Percentiles rank a stretch among this genome's conserved stretches.
These are phyloP conservation scores for Letharia columbiana DNA, from an alignment of 495 filamentous ascomycete species.

Conservation along the genomic window DNA sequence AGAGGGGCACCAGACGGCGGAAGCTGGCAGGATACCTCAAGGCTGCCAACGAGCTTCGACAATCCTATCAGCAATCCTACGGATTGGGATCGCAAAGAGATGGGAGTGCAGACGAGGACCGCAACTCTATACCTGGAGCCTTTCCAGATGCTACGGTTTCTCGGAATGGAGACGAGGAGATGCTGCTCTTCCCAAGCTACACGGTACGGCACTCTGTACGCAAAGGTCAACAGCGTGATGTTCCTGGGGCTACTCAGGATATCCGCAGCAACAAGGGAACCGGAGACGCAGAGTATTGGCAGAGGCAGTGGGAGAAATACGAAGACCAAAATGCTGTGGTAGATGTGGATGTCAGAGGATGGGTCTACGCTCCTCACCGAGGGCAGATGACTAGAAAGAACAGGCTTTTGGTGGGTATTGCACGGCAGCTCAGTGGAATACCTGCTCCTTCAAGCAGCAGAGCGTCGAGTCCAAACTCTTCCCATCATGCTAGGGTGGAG, in stretches of 20 bases:
- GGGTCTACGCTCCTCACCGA: conserved; percentile 79
- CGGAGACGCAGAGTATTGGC: conserved; percentile 58
- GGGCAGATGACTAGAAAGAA: conserved; percentile 86
- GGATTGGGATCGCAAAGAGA: conserved; percentile 41
- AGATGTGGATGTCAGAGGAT: conserved; percentile 89
- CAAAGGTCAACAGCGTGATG: conserved; percentile 34
- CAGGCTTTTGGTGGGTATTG: conserved; percentile 72
- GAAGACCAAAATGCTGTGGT: conserved; percentile 76
- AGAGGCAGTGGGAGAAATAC: conserved; percentile 55
- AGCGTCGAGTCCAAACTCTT: conserved; percentile 31
- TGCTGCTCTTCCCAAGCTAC: conserved; percentile 91
- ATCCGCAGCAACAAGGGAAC: conserved; percentile 27
- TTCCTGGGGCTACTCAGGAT: conserved; percentile 28
- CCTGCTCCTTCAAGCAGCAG: conserved; percentile 49
- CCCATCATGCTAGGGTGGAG: conserved; percentile 28
- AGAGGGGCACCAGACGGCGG: conserved; percentile 61
- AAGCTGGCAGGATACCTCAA: conserved; percentile 80
- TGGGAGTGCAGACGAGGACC: conserved; percentile 43
- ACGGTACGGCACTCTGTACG: conserved; percentile 51
- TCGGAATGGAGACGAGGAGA: conserved; percentile 73
- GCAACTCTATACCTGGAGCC: conserved; percentile 57
- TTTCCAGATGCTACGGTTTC: conserved; percentile 78
- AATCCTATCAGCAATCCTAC: conserved; percentile 61
- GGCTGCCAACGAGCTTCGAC: conserved; percentile 83
- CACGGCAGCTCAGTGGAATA: conserved; percentile 75